Base-by-base conservation (phyloP, 129 eudicot species). In the Pseudognaphalium luteoalbum region DNA sequence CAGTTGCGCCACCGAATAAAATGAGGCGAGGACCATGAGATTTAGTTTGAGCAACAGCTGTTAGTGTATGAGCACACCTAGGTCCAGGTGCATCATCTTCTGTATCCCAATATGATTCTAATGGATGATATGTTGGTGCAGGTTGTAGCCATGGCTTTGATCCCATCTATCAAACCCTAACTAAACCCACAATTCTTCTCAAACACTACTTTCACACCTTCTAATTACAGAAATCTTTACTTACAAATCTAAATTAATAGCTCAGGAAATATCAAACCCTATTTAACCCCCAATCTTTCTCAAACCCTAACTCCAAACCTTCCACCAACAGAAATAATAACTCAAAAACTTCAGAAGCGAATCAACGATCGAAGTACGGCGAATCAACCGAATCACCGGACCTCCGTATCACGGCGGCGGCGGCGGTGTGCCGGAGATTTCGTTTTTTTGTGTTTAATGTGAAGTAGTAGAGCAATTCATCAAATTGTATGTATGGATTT, bases 81-180 rank as follows among this genome's bases (percentile, higher is more conserved):
- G 96, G 92, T 7, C 97, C 98, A 4, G 98, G 98, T 5, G 89
- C 84, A 58, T 94, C 98, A 0, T 94, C 97, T 10, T 91, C 94
- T 8, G 84, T 82, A 41, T 87, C 96, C 93, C 93, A 94, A 70
- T 37, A 77, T 42, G 84, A 86, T 58, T 87, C 94, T 12, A 90
- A 72, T 0, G 76, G 30, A 1, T 77, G 80, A 81, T 91, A 94
- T 6, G 83, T 76, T 9, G 98, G 97, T 28, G 98, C 97, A 5
- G 98, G 98, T 70, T 85, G 72, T 12, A 87, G 64, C 96, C 89
- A 89, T 42, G 90, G 97, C 85, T 94, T 93, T 63, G 91, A 82
- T 76, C 89, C 96, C 98, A 92, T 92, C 62, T 57, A 57, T 62
- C 75, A 56, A 85, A 72, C 34, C 69, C 81, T 54, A 73, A 57